Evolutionary conservation across 441 rosid species (phyloP).

Genomic region (Erodium trifolium): DNA sequence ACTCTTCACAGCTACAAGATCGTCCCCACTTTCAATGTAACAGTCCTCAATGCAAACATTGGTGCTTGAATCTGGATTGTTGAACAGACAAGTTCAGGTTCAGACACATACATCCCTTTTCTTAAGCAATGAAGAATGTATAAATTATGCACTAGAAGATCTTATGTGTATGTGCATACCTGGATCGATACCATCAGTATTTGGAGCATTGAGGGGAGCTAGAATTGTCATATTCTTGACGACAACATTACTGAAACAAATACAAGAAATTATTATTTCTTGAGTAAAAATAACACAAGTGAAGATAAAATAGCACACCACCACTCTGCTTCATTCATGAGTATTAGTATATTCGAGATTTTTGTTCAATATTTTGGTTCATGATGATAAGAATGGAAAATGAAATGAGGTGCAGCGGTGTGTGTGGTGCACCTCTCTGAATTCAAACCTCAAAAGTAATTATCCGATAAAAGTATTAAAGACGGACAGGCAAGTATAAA

Average conservation of each 20-base stretch:
- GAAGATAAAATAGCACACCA: background rate
- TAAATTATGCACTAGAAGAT: background rate
- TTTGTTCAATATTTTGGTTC: no score
- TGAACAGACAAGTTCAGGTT: background rate
- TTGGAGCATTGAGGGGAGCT: slow-evolving; percentile 89
- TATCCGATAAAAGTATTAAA: background rate
- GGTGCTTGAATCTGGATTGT: slow-evolving; percentile 62
- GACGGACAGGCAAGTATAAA: background rate
- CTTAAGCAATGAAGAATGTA: background rate
- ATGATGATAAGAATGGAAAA: no score
- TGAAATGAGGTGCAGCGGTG: no score
- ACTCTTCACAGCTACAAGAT: slow-evolving; percentile 88
- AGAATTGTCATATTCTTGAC: slow-evolving; percentile 71
- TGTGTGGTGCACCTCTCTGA: no score
- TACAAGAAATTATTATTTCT: background rate
- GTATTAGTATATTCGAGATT: no score
- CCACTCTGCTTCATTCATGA: background rate
- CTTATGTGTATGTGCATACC: background rate
- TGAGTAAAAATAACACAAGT: background rate
- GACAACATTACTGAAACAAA: slow-evolving; percentile 63
- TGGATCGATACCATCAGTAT: slow-evolving; percentile 94
- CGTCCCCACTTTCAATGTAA: slow-evolving; percentile 90
- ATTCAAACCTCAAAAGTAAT: background rate
- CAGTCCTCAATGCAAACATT: slow-evolving; percentile 84
- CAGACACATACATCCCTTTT: background rate